These are phyloP conservation scores for Basidioascus undulatus DNA, from an alignment of 768 basidiomycete genomes.

Conservation along the genomic window DNA sequence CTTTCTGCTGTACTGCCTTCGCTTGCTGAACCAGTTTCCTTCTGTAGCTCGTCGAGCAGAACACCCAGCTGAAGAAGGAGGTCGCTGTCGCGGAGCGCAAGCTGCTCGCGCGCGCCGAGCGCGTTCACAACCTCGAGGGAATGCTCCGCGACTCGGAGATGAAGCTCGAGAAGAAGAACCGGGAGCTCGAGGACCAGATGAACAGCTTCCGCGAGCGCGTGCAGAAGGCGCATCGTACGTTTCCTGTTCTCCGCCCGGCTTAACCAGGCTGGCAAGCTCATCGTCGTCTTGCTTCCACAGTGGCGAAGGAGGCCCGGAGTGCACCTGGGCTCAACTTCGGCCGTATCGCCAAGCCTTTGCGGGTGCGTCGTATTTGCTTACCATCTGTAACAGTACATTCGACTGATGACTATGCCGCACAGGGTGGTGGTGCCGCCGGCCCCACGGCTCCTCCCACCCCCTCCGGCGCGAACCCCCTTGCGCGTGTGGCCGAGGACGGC, in stretches of 20 bases:
- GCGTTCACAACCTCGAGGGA: constrained; percentile 87
- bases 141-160: constrained; percentile 83
- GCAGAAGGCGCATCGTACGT: constrained; percentile 71
- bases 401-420: no score
- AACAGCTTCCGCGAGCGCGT: constrained; percentile 77
- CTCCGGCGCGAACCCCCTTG: neutral
- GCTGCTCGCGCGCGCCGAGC: constrained; percentile 81
- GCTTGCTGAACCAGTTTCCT: constrained; percentile 1
- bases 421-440: no score
- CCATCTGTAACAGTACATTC: no score
- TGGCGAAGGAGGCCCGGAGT: constrained; percentile 50
- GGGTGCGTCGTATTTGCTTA: constrained; percentile 21
- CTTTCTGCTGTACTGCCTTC: neutral
- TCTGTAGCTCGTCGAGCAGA: constrained; percentile 83
- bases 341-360: constrained; percentile 84
- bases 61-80: constrained; percentile 89
- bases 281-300: constrained; percentile 20
- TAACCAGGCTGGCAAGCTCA: neutral
- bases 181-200: constrained; percentile 83
- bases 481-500: neutral
- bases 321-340: constrained; percentile 65
- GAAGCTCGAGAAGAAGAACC: constrained; percentile 69
- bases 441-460: neutral
- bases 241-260: neutral
- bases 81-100: constrained; percentile 91